Conservation (phyloP, 495 filamentous ascomycete species). For the Aspergillus hancockii region DNA sequence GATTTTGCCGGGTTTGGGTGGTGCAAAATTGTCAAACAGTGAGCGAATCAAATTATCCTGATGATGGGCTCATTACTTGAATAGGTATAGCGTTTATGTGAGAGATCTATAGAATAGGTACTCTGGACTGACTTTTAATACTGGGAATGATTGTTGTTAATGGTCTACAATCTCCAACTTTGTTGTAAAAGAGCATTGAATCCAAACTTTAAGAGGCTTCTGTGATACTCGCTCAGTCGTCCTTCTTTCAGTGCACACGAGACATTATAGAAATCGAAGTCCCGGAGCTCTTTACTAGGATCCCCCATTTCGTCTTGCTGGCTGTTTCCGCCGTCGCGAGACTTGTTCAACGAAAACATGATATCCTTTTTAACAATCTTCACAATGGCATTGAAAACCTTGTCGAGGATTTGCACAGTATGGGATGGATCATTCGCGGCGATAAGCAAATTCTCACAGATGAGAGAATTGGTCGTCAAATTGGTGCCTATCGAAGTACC, state of each 20-base stretch:
- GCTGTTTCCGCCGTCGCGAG: neutral
- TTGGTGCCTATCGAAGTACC: neutral
- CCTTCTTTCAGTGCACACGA: neutral
- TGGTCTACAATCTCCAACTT: neutral
- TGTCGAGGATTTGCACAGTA: slow-evolving; percentile 10
- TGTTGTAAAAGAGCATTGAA: neutral
- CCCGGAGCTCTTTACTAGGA: neutral
- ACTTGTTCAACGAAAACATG: neutral
- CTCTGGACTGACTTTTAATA: too few species aligned
- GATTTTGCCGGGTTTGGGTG: neutral
- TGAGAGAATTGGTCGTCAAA: slow-evolving; percentile 9
- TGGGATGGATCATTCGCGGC: slow-evolving; percentile 12
- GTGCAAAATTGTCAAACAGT: too few species aligned
- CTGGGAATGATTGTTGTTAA: neutral
- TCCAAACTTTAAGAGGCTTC: neutral
- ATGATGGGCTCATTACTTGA: too few species aligned
- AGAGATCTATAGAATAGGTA: too few species aligned
- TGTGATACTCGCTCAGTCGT: neutral
- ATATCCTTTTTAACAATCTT: neutral
- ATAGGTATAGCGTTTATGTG: too few species aligned
- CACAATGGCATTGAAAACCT: neutral
- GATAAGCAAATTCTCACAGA: slow-evolving; percentile 11
- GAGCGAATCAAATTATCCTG: too few species aligned
- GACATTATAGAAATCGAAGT: neutral
- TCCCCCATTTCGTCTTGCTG: neutral